phyloP scores from a whole-genome alignment of 108 stramenopile species.

The Poteriospumella lacustris region DNA sequence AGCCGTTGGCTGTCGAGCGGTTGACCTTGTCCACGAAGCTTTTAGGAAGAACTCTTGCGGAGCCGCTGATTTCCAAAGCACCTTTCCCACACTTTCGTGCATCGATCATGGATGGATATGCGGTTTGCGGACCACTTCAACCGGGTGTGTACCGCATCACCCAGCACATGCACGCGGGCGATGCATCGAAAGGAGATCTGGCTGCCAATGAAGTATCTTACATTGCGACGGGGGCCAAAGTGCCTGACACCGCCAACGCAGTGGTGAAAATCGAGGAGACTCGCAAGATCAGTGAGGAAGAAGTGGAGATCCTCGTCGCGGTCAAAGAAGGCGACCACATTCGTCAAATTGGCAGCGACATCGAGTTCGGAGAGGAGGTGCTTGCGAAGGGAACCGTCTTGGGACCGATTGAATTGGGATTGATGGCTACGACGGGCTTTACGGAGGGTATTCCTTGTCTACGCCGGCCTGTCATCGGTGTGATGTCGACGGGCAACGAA shows the following conservation, averaged over 20 bases:
- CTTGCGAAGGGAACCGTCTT: slow-evolving; percentile 26
- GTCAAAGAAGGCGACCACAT: slow-evolving; percentile 34
- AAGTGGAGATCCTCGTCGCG: background rate
- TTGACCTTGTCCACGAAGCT: background rate
- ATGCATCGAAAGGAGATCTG: background rate
- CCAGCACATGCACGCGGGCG: background rate
- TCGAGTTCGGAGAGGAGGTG: slow-evolving; percentile 31
- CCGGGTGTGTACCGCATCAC: background rate
- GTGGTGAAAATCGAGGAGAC: slow-evolving; percentile 45
- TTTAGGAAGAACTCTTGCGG: slow-evolving; percentile 13
- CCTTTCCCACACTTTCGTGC: slow-evolving; percentile 43
- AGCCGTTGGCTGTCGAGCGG: background rate
- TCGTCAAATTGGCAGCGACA: slow-evolving; percentile 43
- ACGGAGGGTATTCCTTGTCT: slow-evolving; percentile 3
- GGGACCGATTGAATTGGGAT: slow-evolving; percentile 40
- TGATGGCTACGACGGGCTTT: slow-evolving; percentile 42
- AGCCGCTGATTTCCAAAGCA: slow-evolving; percentile 5
- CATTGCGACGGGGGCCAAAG: slow-evolving; percentile 53
- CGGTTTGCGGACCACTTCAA: slow-evolving; percentile 36
- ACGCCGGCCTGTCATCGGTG: slow-evolving; percentile 38
- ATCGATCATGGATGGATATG: slow-evolving; percentile 59
- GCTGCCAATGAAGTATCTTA: slow-evolving; percentile 34
- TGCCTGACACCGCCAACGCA: slow-evolving; percentile 49
- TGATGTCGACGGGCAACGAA: slow-evolving; percentile 80
- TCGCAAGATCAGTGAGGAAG: background rate